Conservation (phyloP, 2,329 filamentous ascomycete species). For the Aspergillus piperis region DNA sequence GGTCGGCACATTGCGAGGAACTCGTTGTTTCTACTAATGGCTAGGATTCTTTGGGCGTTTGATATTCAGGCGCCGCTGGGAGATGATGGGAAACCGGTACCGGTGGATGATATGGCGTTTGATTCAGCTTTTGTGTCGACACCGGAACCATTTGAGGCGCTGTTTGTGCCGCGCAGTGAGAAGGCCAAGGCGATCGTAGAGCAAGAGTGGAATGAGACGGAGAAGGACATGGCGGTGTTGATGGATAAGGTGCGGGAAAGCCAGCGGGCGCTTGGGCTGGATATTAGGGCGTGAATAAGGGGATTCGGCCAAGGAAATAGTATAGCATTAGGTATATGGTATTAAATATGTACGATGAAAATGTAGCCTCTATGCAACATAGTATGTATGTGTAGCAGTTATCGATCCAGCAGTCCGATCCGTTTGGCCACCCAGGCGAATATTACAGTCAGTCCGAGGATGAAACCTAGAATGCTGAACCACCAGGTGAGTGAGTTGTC, state of each 20-base stretch:
- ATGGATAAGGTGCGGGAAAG: slow-evolving; percentile 15
- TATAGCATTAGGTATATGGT: background rate
- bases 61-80: slow-evolving; percentile 17
- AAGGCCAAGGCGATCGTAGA: slow-evolving; percentile 23
- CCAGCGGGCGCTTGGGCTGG: slow-evolving; percentile 15
- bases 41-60: slow-evolving; percentile 54
- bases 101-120: slow-evolving; percentile 28
- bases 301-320: no score
- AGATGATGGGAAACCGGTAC: slow-evolving; percentile 24
- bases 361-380: no score
- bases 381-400: background rate
- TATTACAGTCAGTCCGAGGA: slow-evolving; percentile 34
- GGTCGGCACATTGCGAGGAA: slow-evolving; percentile 35
- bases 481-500: slow-evolving; percentile 38
- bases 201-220: slow-evolving; percentile 19
- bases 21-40: slow-evolving; percentile 56
- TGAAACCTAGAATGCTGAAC: slow-evolving; percentile 43
- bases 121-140: slow-evolving; percentile 23
- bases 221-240: slow-evolving; percentile 22
- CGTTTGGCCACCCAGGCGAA: slow-evolving; percentile 35
- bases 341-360: no score
- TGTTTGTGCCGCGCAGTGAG: slow-evolving; percentile 28
- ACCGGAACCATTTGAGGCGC: slow-evolving; percentile 30
- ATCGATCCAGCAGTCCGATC: slow-evolving; percentile 16
- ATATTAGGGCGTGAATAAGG: background rate